phyloP scores from a whole-genome alignment of 2,329 filamentous ascomycete genomes.

The Pyricularia pennisetigena region DNA sequence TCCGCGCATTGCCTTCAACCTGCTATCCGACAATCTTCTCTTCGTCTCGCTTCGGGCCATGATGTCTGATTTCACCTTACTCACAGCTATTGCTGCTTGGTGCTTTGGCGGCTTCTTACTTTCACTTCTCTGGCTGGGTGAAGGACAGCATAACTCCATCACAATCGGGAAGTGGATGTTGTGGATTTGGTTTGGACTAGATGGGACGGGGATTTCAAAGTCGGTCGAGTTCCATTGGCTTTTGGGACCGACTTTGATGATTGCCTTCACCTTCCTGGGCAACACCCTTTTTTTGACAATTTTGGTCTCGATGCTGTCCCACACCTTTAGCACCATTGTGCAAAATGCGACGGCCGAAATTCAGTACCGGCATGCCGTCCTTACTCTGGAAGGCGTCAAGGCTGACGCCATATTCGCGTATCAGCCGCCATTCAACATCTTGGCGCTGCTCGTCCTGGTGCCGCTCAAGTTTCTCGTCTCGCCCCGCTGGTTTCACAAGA shows the following conservation, averaged over 20 bases:
- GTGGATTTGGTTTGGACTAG: conserved; percentile 72
- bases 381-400: conserved; percentile 80
- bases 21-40: conserved; percentile 66
- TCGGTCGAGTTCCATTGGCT: conserved; percentile 66
- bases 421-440: conserved; percentile 72
- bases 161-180: conserved; percentile 69
- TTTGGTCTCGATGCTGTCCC: conserved; percentile 76
- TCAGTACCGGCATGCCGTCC: conserved; percentile 69
- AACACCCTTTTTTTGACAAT: conserved; percentile 87
- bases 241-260: conserved; percentile 71
- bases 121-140: conserved; percentile 55
- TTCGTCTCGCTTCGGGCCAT: conserved; percentile 65
- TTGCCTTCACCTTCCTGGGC: conserved; percentile 75
- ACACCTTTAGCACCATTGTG: conserved; percentile 73
- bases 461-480: conserved; percentile 70
- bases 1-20: conserved; percentile 60
- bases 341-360: conserved; percentile 73
- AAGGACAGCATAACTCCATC: conserved; percentile 23
- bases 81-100: conserved; percentile 56
- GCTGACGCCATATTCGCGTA: conserved; percentile 76
- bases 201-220: conserved; percentile 48
- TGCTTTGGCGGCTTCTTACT: conserved; percentile 65
- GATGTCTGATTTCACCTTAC: conserved; percentile 61
- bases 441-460: conserved; percentile 63
- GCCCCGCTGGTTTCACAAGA: conserved; percentile 84